Evolutionary conservation across 2,329 filamentous ascomycete genomes (phyloP), one percentile per base, ranked within the genome.

Genomic region (Boeremia lycopersici): DNA sequence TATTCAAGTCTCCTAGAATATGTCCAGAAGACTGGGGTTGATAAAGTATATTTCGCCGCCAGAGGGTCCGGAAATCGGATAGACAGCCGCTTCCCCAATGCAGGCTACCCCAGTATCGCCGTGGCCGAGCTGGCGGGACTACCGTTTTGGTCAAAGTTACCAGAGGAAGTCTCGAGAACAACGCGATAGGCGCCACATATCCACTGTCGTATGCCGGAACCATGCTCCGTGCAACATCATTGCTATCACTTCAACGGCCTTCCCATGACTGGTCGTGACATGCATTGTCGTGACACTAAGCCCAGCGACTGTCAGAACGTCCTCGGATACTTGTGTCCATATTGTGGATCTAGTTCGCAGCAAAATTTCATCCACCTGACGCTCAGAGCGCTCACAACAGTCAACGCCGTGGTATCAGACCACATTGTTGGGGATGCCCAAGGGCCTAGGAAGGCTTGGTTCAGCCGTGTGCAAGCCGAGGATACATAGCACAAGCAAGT

Each of bases 1-100:
- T 98, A 95, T 77, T 70, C 74, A 40, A 84, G 84, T 35, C 86
- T 89, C 5, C 76, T 96, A 53, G 80, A 84, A 1, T 96, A 90
- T 72, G 78, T 96, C 51, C 82, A 86, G 60, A 81, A 78, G 55
- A 77, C 91, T 11, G 87, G 86, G 4, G 85, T 93, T 25, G 69
- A 77, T 29, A 79, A 86, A 53, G 77, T 95, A 29, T 69, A 73
- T 62, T 77, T 71, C 55, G 60, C 56, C 33, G 53, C 57, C 13
- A 57, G 42, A 45, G 53, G 53, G 4, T 51, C 48, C 35, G 64
- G 60, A 41, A 42, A 53, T 15, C 56, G 59, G 51, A 63, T 57
- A 31, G 69, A 74, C 63, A 57, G 53, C 61, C 66, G 72, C 46
- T 69, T 71, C 67, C 72, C 65, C 67, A 73, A 59, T 45, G 63